Evolutionary conservation across 1,139 yeast species (phyloP).

Genomic region (Nematodospora anomalae): DNA sequence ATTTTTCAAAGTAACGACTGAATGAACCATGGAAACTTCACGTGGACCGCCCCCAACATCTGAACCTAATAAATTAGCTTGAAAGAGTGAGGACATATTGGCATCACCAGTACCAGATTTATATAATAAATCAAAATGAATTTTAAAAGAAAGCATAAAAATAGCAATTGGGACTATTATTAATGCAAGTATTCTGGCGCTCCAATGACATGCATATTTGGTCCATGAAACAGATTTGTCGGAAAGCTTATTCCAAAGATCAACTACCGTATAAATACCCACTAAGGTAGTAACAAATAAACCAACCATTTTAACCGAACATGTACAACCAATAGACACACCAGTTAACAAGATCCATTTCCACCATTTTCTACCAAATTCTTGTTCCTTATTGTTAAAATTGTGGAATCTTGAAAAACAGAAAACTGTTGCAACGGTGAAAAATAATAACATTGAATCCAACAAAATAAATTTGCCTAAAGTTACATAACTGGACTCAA

Average conservation of each 20-base stretch:
- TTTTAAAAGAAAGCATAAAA: constrained; percentile 64
- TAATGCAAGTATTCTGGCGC: constrained; percentile 59
- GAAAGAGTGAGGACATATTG: constrained; percentile 94
- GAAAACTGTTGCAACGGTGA: constrained; percentile 82
- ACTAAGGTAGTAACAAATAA: constrained; percentile 71
- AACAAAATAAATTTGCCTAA: constrained; percentile 88
- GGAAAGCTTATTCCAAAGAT: constrained; percentile 68
- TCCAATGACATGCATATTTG: constrained; percentile 61
- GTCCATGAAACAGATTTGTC: constrained; percentile 53
- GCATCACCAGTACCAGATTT: constrained; percentile 94
- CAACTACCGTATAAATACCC: constrained; percentile 74
- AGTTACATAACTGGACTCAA: constrained; percentile 85
- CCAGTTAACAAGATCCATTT: constrained; percentile 85
- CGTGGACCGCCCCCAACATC: constrained; percentile 85
- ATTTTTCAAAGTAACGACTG: constrained; percentile 77
- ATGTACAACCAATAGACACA: constrained; percentile 69
- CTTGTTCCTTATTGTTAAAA: constrained; percentile 51
- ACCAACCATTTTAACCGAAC: constrained; percentile 88
- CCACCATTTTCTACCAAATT: constrained; percentile 87
- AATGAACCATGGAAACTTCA: constrained; percentile 77
- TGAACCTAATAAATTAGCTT: constrained; percentile 84
- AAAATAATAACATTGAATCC: constrained; percentile 94
- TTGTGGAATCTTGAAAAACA: constrained; percentile 80
- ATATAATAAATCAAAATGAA: constrained; percentile 71
- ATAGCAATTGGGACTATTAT: constrained; percentile 62